These are phyloP conservation scores for Cucurbita moschata DNA, from an alignment of 306 rosid species.

Conservation along the genomic window DNA sequence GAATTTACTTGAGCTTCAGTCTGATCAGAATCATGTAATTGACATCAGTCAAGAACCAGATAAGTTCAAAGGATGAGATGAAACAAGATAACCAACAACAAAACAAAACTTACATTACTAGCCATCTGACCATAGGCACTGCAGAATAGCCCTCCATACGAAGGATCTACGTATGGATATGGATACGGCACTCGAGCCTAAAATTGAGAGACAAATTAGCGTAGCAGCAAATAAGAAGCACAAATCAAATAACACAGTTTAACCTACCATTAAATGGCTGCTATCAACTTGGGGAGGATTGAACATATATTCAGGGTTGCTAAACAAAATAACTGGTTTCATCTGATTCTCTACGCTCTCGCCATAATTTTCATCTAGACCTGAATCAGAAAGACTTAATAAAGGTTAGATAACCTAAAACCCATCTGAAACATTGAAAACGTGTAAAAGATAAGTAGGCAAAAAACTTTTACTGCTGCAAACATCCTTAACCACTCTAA, in stretches of 20 bases:
- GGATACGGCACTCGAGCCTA: slow-evolving; percentile 42
- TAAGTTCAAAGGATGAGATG: background rate
- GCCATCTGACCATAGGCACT: slow-evolving; percentile 41
- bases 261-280: slow-evolving; percentile 36
- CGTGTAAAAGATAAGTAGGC: background rate
- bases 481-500: background rate
- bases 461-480: background rate
- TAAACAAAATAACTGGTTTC: slow-evolving; percentile 29
- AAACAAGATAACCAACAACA: background rate
- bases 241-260: slow-evolving; percentile 12
- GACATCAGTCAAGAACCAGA: background rate
- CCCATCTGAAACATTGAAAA: background rate
- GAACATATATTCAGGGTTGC: slow-evolving; percentile 23
- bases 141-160: slow-evolving; percentile 22
- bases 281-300: slow-evolving; percentile 30
- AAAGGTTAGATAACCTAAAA: background rate
- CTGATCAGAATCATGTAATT: slow-evolving; percentile 1
- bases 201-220: slow-evolving; percentile 11
- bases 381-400: slow-evolving; percentile 8
- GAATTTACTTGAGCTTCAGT: slow-evolving; percentile 24
- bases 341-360: slow-evolving; percentile 25
- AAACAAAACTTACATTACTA: slow-evolving; percentile 33
- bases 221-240: slow-evolving; percentile 7
- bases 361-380: slow-evolving; percentile 24
- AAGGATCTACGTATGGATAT: slow-evolving; percentile 47